A percentile compares a stretch with the other conserved stretches of the same genome.
These are phyloP conservation scores for Flaveria floridana DNA, from an alignment of 140 eudicot species.

Conservation along the genomic window DNA sequence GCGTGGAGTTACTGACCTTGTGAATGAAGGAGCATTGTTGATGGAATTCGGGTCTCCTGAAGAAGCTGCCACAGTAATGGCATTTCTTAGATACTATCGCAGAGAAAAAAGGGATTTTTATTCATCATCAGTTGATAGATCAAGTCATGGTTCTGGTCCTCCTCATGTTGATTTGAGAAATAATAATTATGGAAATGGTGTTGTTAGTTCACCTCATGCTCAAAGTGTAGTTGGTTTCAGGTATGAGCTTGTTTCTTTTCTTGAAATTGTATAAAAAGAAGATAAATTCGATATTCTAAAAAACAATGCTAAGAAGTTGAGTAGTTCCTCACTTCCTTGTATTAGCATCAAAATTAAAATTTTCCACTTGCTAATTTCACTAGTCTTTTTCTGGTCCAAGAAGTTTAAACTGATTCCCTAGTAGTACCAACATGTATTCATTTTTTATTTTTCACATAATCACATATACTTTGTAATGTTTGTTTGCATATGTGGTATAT, in stretches of 20 bases:
- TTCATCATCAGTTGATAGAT: constrained; percentile 39
- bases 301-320: neutral
- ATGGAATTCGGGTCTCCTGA: constrained; percentile 85
- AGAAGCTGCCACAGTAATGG: constrained; percentile 68
- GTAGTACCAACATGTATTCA: neutral
- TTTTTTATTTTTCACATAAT: constrained; percentile 11
- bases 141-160: constrained; percentile 38
- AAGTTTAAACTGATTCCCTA: neutral
- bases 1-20: constrained; percentile 61
- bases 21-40: constrained; percentile 72
- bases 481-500: constrained; percentile 7
- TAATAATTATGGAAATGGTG: constrained; percentile 42
- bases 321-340: neutral
- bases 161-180: constrained; percentile 44
- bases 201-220: constrained; percentile 53
- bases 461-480: constrained; percentile 11
- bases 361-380: neutral
- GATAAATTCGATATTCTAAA: neutral
- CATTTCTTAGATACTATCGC: constrained; percentile 63
- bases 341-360: constrained; percentile 8
- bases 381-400: neutral
- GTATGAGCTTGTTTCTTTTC: constrained; percentile 19
- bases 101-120: constrained; percentile 45
- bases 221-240: constrained; percentile 50
- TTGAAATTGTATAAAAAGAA: constrained; percentile 5